Base-by-base conservation (phyloP, 73 alveolate genomes). In the Paramecium octaurelia region DNA sequence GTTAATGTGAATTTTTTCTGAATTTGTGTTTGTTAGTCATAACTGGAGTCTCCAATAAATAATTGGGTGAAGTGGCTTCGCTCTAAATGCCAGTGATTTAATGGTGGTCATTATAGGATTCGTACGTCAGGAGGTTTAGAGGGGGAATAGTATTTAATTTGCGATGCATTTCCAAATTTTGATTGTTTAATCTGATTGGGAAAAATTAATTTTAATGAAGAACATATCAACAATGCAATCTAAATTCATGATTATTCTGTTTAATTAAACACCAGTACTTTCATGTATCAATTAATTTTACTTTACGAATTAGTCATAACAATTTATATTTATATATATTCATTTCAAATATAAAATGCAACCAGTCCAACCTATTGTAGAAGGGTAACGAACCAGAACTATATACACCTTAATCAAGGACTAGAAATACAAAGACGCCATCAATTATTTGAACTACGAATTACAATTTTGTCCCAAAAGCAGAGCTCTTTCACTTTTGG, bases 301-400 rank as follows among this genome's bases (percentile, higher is more conserved):
- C 43, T 36, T 35, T 6, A 0, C 2, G 43, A 36, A 36, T 36
- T 36, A 10, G 18, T 12, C 3, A 44, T 44, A 3, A 44, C 14
- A 44, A 48, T 48, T 48, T 48, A 16, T 48, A 48, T 48, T 8
- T 44, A 11, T 44, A 5, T 14, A 48, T 48, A 48, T 48, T 12
- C 9, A 70, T 21, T 70, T 70, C 2, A 70, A 31, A 29, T 59
- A 60, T 40, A n/a, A 20, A 68, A 88, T 88, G 93, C 46, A 88
- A 71, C 93, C 93, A n/a, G 80, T 88, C 35, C 44, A 88, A 60
- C 87, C 85, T 18, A 88, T 88, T 40, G 58, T 90, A n/a, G 96
- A 93, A 76, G 96, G 96, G 34, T 92, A 93, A 36, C 68, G 92
- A 43, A 93, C 96, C 21, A 93, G 92, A 54, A 89, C 92, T n/a